These are phyloP conservation scores for Lactarius akahatsu DNA, from an alignment of 768 basidiomycete species.

Conservation along the genomic window DNA sequence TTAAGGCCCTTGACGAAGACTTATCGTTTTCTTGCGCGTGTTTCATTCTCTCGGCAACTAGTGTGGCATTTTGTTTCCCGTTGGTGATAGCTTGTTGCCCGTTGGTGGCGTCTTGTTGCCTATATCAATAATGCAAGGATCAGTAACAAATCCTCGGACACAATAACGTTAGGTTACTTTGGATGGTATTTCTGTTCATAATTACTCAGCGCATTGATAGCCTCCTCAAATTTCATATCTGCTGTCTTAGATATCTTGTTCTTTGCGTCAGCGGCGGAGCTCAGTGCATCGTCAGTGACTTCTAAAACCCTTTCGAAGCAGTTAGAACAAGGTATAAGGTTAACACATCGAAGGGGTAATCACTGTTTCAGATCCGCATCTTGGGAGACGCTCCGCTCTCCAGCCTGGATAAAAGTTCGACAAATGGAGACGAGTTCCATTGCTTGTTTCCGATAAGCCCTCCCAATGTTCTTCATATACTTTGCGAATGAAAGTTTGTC, in stretches of 20 bases:
- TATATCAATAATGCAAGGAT: not conserved
- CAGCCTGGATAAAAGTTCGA: conserved; percentile 7
- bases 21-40: not conserved
- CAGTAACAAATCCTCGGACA: not conserved
- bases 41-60: not conserved
- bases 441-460: not conserved
- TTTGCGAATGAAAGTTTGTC: not conserved
- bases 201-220: not conserved
- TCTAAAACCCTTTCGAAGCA: not conserved
- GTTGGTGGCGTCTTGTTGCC: too few relatives aligned
- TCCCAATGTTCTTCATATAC: not conserved
- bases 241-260: not conserved
- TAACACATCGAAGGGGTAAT: not conserved
- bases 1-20: not conserved
- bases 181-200: not conserved
- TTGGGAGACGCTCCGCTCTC: not conserved
- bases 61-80: too few relatives aligned
- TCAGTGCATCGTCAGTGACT: conserved; percentile 10
- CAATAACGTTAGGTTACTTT: not conserved
- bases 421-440: conserved; percentile 9
- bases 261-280: not conserved
- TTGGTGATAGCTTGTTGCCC: not conserved
- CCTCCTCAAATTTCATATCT: not conserved
- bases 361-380: conserved; percentile 1
- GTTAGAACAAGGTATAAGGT: not conserved